Evolutionary conservation across 306 rosid species (phyloP).

Genomic region (Dalbergia cultrata): DNA sequence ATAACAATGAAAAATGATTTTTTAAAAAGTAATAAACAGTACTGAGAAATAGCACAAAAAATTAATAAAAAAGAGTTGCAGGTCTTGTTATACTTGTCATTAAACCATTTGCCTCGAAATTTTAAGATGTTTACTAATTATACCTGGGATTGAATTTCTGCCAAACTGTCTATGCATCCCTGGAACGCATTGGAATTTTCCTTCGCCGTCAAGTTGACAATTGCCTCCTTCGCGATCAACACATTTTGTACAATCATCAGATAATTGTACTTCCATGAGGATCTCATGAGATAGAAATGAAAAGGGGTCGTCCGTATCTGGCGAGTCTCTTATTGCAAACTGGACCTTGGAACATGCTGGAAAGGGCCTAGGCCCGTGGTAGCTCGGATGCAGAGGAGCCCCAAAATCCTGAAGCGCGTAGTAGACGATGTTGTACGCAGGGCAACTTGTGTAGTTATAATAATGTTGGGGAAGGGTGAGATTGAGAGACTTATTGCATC

Average conservation of each 20-base stretch:
- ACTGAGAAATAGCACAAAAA: too few species aligned
- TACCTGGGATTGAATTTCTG: background rate
- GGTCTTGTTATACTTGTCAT: too few species aligned
- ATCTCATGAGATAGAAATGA: background rate
- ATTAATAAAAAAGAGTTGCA: too few species aligned
- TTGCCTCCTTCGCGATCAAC: background rate
- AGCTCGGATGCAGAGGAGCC: background rate
- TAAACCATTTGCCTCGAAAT: too few species aligned
- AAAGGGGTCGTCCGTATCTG: background rate
- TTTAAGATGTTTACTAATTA: too few species aligned
- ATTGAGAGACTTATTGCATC: conserved; percentile 34
- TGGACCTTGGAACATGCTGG: conserved; percentile 39
- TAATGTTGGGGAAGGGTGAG: background rate
- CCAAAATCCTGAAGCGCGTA: background rate
- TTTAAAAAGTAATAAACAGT: too few species aligned
- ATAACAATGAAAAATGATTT: too few species aligned
- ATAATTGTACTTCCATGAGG: conserved; percentile 26
- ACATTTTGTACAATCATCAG: conserved; percentile 38
- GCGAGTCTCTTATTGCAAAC: conserved; percentile 6
- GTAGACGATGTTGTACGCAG: conserved; percentile 26
- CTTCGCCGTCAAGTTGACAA: conserved; percentile 25
- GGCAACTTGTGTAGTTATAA: background rate
- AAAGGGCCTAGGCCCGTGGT: background rate
- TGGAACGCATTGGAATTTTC: conserved; percentile 20
- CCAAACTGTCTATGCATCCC: conserved; percentile 29